phyloP scores from a whole-genome alignment of 1,139 yeast species.

The Candida neerlandica region DNA sequence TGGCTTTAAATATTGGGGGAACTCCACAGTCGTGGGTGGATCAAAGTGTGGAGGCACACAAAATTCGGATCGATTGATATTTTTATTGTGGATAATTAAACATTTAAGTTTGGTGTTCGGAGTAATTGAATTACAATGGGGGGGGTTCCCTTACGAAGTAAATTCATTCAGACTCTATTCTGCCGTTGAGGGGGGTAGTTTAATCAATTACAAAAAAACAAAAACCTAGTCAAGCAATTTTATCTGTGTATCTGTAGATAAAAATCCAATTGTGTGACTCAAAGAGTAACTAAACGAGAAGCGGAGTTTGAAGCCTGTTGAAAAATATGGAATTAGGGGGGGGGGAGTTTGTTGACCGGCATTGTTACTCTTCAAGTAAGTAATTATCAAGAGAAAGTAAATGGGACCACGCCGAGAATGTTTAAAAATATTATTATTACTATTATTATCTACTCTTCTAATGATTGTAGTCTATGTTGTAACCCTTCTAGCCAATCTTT shows the following conservation, averaged over 20 bases:
- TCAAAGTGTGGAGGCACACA: too few relatives aligned
- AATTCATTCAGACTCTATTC: too few relatives aligned
- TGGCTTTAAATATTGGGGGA: too few relatives aligned
- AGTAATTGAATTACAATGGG: too few relatives aligned
- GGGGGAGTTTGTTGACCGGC: constrained; percentile 51
- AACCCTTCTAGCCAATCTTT: constrained; percentile 28
- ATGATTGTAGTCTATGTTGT: constrained; percentile 14
- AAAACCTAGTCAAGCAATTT: constrained; percentile 51
- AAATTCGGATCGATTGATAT: too few relatives aligned
- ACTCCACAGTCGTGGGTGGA: too few relatives aligned
- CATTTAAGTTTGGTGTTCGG: too few relatives aligned
- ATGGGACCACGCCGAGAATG: too few relatives aligned
- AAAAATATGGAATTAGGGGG: constrained; percentile 54
- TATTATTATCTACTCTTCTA: not conserved
- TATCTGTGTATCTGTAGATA: constrained; percentile 82
- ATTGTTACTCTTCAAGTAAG: constrained; percentile 61
- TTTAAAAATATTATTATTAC: constrained; percentile 1
- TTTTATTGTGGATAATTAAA: too few relatives aligned
- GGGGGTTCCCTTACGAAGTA: too few relatives aligned
- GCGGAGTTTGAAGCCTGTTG: constrained; percentile 65
- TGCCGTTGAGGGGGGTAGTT: too few relatives aligned
- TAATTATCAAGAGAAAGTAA: constrained; percentile 26
- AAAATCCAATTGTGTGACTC: constrained; percentile 68
- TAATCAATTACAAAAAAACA: constrained; percentile 28
- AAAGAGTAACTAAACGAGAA: constrained; percentile 66